These are phyloP conservation scores for Gynochthodes officinalis DNA, from an alignment of 257 asterid species.

Conservation along the genomic window DNA sequence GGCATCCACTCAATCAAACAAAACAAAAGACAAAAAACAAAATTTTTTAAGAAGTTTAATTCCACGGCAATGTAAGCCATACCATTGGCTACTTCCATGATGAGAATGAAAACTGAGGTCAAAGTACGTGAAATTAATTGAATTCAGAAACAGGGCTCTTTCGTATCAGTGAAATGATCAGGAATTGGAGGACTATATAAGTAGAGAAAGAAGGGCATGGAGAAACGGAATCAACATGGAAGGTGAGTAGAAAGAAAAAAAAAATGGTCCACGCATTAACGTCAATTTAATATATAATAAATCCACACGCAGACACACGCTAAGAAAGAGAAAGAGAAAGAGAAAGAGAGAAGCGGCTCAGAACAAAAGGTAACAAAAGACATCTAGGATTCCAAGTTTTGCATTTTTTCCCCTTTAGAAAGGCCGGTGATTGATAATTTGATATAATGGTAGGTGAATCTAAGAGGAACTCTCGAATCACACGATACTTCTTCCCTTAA, in stretches of 20 bases:
- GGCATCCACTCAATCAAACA: not conserved
- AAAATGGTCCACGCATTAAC: constrained; percentile 21
- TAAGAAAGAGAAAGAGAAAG: not conserved
- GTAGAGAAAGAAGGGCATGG: not conserved
- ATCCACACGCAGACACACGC: not conserved
- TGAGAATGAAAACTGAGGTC: not conserved
- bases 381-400: not conserved
- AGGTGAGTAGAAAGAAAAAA: not conserved
- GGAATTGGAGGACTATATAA: not conserved
- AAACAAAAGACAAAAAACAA: not conserved
- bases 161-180: not conserved
- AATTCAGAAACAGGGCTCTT: not conserved
- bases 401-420: not conserved
- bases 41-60: not conserved
- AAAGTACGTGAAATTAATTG: not conserved
- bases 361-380: not conserved
- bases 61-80: not conserved
- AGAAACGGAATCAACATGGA: constrained; percentile 1
- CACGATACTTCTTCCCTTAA: too few species aligned
- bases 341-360: constrained; percentile 4
- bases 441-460: not conserved
- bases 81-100: constrained; percentile 43
- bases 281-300: not conserved
- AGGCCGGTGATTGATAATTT: not conserved
- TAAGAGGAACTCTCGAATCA: not conserved